Percentiles rank a stretch among this genome's conserved stretches.
phyloP scores from a whole-genome alignment of 164 flowering plant genomes.

The Magnolia changhungtana region DNA sequence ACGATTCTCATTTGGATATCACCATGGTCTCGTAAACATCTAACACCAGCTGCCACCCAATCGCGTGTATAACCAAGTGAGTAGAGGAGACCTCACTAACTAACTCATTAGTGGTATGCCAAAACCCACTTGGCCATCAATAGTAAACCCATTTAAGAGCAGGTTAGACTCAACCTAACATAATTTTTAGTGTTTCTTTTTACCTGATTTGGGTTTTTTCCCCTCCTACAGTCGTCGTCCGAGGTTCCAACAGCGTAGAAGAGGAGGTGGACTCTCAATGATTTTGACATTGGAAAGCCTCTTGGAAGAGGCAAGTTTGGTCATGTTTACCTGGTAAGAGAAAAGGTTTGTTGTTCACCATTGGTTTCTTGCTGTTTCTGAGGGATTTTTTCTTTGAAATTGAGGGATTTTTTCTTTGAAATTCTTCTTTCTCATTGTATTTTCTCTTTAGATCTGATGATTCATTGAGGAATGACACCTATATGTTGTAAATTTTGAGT shows the following conservation, averaged over 20 bases:
- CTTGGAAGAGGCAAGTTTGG: constrained; percentile 97
- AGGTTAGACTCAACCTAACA: too few relatives aligned
- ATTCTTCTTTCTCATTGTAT: background rate
- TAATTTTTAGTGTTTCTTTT: background rate
- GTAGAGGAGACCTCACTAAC: too few relatives aligned
- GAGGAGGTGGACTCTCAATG: constrained; percentile 75
- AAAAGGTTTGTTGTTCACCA: constrained; percentile 51
- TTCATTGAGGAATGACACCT: background rate
- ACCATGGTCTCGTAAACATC: too few relatives aligned
- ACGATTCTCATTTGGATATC: too few relatives aligned
- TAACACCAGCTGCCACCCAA: too few relatives aligned
- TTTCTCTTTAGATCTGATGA: background rate
- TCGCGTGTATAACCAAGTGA: too few relatives aligned
- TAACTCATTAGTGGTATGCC: too few relatives aligned
- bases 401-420: too few relatives aligned
- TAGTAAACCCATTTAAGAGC: too few relatives aligned
- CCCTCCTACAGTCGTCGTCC: constrained; percentile 33
- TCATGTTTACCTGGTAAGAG: constrained; percentile 91
- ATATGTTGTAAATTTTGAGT: too few relatives aligned
- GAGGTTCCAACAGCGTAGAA: constrained; percentile 46
- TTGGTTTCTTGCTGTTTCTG: background rate
- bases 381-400: too few relatives aligned
- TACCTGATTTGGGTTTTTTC: background rate
- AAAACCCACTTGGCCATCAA: too few relatives aligned
- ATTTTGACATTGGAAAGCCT: constrained; percentile 96